Conservation (phyloP, 805 yeast species). For the Candida loeiensis region DNA sequence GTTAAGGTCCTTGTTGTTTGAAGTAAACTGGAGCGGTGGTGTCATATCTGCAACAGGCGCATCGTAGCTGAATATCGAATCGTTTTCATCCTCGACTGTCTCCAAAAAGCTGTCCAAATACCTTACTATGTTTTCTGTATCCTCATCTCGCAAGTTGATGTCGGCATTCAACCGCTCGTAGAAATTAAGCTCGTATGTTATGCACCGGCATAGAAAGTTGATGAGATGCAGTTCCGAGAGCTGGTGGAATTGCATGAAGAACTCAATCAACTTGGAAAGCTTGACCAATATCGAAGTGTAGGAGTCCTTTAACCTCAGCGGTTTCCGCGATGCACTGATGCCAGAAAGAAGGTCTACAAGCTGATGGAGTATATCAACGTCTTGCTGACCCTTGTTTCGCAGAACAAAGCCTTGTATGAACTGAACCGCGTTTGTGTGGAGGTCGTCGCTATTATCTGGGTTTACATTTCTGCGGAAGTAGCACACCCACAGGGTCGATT, state of each 20-base stretch:
- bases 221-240: slow-evolving; percentile 17
- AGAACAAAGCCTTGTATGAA: slow-evolving; percentile 7
- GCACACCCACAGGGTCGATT: slow-evolving; percentile 6
- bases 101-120: slow-evolving; percentile 19
- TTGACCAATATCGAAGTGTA: slow-evolving; percentile 15
- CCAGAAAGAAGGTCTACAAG: slow-evolving; percentile 7
- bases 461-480: slow-evolving; percentile 1
- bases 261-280: slow-evolving; percentile 17
- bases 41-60: background rate
- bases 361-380: slow-evolving; percentile 3
- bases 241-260: slow-evolving; percentile 14
- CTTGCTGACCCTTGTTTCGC: background rate
- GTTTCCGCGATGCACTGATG: slow-evolving; percentile 10
- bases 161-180: slow-evolving; percentile 15
- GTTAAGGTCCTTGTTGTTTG: slow-evolving; percentile 18
- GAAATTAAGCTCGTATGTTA: slow-evolving; percentile 16
- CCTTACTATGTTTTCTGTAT: slow-evolving; percentile 20
- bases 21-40: slow-evolving; percentile 14
- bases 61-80: slow-evolving; percentile 22
- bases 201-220: slow-evolving; percentile 18
- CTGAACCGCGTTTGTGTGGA: slow-evolving; percentile 3
- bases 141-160: slow-evolving; percentile 15
- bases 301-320: slow-evolving; percentile 16
- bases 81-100: slow-evolving; percentile 7
- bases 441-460: background rate